A percentile compares a stretch with the other conserved stretches of the same genome.
Evolutionary conservation across 2,329 filamentous ascomycete species (phyloP).

Genomic region (Colletotrichum sublineola): DNA sequence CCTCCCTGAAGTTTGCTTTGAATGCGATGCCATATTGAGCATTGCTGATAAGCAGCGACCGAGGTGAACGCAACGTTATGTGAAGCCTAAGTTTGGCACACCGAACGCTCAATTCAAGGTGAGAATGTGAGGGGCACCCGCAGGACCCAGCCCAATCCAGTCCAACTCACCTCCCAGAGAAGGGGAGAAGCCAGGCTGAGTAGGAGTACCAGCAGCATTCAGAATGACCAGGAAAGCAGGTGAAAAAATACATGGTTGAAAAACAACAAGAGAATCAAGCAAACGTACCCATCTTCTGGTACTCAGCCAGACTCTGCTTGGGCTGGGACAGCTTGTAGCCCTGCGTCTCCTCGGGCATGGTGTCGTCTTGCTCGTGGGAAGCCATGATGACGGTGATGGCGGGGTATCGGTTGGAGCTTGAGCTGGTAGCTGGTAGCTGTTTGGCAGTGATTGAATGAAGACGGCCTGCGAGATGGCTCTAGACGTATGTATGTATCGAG

Average conservation of each 20-base stretch:
- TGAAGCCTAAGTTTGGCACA: conserved; percentile 13
- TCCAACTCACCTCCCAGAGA: conserved; percentile 1
- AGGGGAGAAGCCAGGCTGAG: background rate
- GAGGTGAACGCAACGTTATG: conserved; percentile 14
- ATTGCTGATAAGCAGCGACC: conserved; percentile 3
- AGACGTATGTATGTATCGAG: background rate
- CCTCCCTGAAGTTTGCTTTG: background rate
- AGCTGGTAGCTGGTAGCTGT: background rate
- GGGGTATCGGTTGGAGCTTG: conserved; percentile 25
- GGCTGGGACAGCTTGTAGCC: conserved; percentile 97
- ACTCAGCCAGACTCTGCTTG: conserved; percentile 97
- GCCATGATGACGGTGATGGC: conserved; percentile 66
- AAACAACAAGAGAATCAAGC: background rate
- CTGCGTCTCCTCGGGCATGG: conserved; percentile 87
- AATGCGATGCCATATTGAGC: conserved; percentile 2
- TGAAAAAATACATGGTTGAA: background rate
- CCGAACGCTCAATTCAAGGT: conserved; percentile 16
- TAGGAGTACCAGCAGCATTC: background rate
- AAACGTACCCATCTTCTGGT: conserved; percentile 88
- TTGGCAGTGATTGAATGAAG: background rate
- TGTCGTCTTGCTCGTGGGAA: conserved; percentile 78
- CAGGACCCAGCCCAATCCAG: conserved; percentile 13
- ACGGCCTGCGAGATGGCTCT: conserved; percentile 7
- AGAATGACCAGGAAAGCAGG: conserved; percentile 9
- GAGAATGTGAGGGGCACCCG: conserved; percentile 29